These are phyloP conservation scores for Austroboletus eburneus DNA, from an alignment of 768 basidiomycete genomes.

Conservation along the genomic window DNA sequence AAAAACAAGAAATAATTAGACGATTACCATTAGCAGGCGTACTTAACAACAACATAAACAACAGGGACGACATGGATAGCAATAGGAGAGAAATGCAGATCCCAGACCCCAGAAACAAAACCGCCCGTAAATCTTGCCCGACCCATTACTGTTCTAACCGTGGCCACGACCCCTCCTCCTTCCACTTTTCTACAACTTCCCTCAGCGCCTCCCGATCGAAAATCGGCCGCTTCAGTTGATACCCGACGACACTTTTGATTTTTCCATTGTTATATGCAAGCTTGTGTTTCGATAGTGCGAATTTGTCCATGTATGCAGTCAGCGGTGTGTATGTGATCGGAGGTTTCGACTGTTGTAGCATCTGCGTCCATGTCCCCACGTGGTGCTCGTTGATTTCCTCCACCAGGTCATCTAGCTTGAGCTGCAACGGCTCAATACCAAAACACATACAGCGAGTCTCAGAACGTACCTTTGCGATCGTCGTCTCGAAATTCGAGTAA, in stretches of 20 bases:
- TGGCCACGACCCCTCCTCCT: conserved; percentile 53
- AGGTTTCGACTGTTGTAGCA: conserved; percentile 68
- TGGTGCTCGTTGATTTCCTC: conserved; percentile 87
- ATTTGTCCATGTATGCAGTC: conserved; percentile 76
- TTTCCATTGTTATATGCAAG: conserved; percentile 68
- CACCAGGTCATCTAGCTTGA: conserved; percentile 63
- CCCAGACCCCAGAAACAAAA: conserved; percentile 17
- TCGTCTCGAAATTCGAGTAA: conserved; percentile 64
- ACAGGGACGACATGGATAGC: conserved; percentile 2
- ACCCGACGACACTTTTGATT: conserved; percentile 70
- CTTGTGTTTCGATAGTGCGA: conserved; percentile 62
- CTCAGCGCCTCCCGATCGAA: conserved; percentile 58
- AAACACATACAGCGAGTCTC: neutral
- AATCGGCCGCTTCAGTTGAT: conserved; percentile 56
- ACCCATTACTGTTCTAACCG: conserved; percentile 16
- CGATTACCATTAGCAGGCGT: conserved; percentile 12
- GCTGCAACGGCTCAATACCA: conserved; percentile 33
- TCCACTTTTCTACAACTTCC: conserved; percentile 79
- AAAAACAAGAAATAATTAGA: neutral
- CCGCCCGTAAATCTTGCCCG: conserved; percentile 11
- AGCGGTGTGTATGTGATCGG: conserved; percentile 69
- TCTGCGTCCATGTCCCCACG: conserved; percentile 77
- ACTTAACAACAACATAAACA: conserved; percentile 19
- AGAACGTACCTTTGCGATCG: conserved; percentile 54
- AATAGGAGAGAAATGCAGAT: conserved; percentile 10